phyloP scores from a whole-genome alignment of 306 rosid species.

The Potentilla sterilis region DNA sequence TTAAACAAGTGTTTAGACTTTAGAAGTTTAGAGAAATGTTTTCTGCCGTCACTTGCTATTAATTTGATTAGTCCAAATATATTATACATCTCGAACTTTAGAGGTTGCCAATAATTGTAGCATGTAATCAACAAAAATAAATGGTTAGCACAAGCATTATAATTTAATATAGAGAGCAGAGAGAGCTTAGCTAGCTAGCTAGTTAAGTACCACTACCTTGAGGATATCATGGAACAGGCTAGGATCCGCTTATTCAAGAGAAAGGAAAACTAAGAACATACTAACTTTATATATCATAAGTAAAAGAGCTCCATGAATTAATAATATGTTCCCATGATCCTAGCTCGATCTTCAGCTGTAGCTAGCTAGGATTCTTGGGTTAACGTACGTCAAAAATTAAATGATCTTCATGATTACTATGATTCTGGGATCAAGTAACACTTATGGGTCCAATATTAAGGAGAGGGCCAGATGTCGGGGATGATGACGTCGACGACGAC shows the following conservation, averaged over 20 bases:
- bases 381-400: constrained; percentile 7
- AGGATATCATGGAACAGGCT: not conserved
- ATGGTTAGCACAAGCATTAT: not conserved
- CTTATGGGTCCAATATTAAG: constrained; percentile 47
- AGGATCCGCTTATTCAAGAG: not conserved
- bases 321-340: not conserved
- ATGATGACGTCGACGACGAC: not conserved
- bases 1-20: not conserved
- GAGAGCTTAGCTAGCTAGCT: not conserved
- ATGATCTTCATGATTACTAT: not conserved
- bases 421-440: constrained; percentile 34
- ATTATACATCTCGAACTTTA: not conserved
- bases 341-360: not conserved
- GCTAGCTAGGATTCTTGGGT: not conserved
- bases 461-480: constrained; percentile 32
- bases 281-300: not conserved
- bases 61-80: not conserved
- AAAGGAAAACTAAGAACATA: not conserved
- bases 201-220: not conserved
- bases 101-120: not conserved
- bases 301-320: not conserved
- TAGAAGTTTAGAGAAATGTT: not conserved
- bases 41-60: not conserved
- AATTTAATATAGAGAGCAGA: not conserved
- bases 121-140: not conserved